A percentile compares a stretch with the other conserved stretches of the same genome.
phyloP scores from a whole-genome alignment of 495 filamentous ascomycete species.

The Aspergillus coremiiformis region DNA sequence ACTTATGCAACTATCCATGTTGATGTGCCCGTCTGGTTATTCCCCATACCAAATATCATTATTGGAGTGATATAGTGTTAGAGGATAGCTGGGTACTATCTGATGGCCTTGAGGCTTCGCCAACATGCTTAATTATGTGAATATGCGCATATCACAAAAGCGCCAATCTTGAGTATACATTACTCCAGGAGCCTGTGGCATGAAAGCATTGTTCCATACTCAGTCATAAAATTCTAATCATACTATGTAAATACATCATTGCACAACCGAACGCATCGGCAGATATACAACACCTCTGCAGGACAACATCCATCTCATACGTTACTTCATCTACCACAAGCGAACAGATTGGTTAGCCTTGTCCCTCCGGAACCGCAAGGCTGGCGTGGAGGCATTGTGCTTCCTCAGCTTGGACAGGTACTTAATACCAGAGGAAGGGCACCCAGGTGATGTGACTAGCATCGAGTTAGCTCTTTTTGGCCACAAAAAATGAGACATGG shows the following conservation, averaged over 20 bases:
- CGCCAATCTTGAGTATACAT: background rate
- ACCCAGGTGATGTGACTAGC: conserved; percentile 47
- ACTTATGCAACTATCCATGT: background rate
- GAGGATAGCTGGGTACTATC: background rate
- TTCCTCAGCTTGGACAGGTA: conserved; percentile 48
- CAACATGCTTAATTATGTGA: background rate
- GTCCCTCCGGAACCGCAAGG: background rate
- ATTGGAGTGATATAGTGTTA: background rate
- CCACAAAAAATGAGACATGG: background rate
- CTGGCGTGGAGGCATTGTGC: background rate
- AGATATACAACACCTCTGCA: background rate
- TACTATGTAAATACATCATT: background rate
- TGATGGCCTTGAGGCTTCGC: background rate
- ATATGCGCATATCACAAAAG: background rate
- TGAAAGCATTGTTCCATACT: background rate
- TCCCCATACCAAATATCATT: background rate
- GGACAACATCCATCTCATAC: too few relatives aligned
- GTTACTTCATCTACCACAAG: too few relatives aligned
- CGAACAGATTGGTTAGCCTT: background rate
- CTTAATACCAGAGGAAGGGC: conserved; percentile 49
- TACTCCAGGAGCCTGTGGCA: background rate
- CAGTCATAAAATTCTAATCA: background rate
- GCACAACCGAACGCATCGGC: background rate
- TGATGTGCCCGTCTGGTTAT: background rate
- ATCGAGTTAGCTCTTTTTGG: conserved; percentile 3